Conservation (phyloP, 345 rosid species). For the Diplotaxis tenuifolia region DNA sequence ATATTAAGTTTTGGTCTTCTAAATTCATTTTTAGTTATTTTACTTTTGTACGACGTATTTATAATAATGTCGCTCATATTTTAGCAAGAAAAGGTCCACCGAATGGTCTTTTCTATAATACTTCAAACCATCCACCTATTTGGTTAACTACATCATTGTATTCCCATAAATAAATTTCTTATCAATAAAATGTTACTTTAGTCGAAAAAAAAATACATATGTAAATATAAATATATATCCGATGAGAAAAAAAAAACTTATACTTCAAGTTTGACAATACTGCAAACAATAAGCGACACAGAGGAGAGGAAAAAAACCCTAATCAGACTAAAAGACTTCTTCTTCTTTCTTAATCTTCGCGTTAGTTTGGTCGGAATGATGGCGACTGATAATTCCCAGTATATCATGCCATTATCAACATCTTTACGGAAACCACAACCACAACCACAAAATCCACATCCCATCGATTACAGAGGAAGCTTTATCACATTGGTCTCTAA, state of each 20-base stretch:
- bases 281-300: neutral
- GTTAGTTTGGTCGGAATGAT: neutral
- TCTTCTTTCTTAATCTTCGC: neutral
- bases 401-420: neutral
- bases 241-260: neutral
- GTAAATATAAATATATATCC: neutral
- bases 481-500: constrained; percentile 45
- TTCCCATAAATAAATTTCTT: too few relatives aligned
- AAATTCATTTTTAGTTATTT: too few relatives aligned
- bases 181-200: too few relatives aligned
- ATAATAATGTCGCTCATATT: too few relatives aligned
- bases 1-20: too few relatives aligned
- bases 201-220: too few relatives aligned
- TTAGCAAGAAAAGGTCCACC: too few relatives aligned
- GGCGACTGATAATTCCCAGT: constrained; percentile 14
- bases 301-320: neutral
- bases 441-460: neutral
- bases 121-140: too few relatives aligned
- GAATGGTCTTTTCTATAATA: too few relatives aligned
- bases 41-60: too few relatives aligned
- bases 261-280: neutral
- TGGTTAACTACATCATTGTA: too few relatives aligned
- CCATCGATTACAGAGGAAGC: constrained; percentile 44
- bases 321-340: neutral
- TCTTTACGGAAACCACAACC: neutral